Evolutionary conservation across 2,329 filamentous ascomycete genomes (phyloP).

Genomic region (Sordariomycetes sp.): DNA sequence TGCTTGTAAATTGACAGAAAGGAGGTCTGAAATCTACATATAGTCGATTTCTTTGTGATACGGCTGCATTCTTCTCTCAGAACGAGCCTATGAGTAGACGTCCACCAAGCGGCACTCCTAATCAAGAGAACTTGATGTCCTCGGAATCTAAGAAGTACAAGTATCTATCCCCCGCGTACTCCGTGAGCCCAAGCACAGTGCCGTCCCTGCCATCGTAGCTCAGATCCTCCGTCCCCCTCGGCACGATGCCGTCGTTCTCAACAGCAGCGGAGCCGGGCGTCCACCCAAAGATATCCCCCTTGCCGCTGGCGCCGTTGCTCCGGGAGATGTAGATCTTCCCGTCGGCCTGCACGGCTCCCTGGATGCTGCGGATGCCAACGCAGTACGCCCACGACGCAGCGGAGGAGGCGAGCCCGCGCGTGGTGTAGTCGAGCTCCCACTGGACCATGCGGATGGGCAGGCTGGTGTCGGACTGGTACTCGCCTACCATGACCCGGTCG

Average conservation of each 20-base stretch:
- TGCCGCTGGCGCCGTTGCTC: slow-evolving; percentile 16
- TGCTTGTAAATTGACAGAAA: no score
- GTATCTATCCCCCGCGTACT: no score
- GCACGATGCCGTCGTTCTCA: slow-evolving; percentile 11
- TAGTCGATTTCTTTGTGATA: no score
- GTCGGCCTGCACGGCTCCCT: slow-evolving; percentile 20
- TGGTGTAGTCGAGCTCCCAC: slow-evolving; percentile 18
- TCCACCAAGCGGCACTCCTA: no score
- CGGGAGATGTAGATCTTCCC: slow-evolving; percentile 21
- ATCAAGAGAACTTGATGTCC: no score
- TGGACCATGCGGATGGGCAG: slow-evolving; percentile 18
- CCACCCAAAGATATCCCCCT: slow-evolving; percentile 22
- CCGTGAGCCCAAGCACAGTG: no score
- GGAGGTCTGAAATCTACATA: no score
- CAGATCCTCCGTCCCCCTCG: slow-evolving; percentile 20
- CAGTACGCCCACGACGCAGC: slow-evolving; percentile 20
- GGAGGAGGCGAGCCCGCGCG: slow-evolving; percentile 12
- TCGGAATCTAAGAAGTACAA: no score
- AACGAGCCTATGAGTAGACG: no score
- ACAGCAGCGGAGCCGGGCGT: slow-evolving; percentile 14
- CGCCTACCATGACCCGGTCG: slow-evolving; percentile 21
- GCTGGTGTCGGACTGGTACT: slow-evolving; percentile 16
- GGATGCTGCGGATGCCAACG: slow-evolving; percentile 19
- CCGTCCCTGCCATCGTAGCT: no score
- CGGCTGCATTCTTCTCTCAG: no score